These are phyloP conservation scores for Fusarium multiceps DNA, from an alignment of 2,329 filamentous ascomycete species.

Conservation along the genomic window DNA sequence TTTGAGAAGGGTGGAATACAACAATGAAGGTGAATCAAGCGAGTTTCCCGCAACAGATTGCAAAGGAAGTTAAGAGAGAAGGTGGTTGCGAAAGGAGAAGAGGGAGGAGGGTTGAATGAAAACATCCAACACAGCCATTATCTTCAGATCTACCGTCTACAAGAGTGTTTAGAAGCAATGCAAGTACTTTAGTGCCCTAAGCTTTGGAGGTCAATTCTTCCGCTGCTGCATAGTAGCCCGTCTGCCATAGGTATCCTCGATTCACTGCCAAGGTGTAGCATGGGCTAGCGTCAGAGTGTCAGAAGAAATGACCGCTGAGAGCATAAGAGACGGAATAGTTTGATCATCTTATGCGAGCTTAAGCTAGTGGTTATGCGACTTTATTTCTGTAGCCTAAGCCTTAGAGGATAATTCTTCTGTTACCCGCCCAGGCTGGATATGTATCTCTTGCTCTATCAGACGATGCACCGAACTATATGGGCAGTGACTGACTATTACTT, in stretches of 20 bases:
- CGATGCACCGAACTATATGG: not conserved
- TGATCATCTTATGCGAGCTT: not conserved
- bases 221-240: no score
- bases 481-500: not conserved
- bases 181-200: no score
- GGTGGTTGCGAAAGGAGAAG: not conserved
- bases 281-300: not conserved
- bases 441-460: not conserved
- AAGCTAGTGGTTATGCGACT: not conserved
- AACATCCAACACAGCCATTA: no score
- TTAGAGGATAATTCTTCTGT: not conserved
- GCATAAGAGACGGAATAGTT: not conserved
- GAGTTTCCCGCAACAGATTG: not conserved
- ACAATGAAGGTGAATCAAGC: not conserved
- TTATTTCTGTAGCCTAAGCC: not conserved
- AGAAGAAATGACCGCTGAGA: not conserved
- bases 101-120: not conserved
- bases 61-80: not conserved
- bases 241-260: no score
- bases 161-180: no score
- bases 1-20: slow-evolving; percentile 9
- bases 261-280: no score
- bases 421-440: not conserved
- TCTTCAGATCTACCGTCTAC: no score
- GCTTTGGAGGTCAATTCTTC: no score